Evolutionary conservation across 2,329 filamentous ascomycete species (phyloP).

Genomic region (Aureobasidium zeae): DNA sequence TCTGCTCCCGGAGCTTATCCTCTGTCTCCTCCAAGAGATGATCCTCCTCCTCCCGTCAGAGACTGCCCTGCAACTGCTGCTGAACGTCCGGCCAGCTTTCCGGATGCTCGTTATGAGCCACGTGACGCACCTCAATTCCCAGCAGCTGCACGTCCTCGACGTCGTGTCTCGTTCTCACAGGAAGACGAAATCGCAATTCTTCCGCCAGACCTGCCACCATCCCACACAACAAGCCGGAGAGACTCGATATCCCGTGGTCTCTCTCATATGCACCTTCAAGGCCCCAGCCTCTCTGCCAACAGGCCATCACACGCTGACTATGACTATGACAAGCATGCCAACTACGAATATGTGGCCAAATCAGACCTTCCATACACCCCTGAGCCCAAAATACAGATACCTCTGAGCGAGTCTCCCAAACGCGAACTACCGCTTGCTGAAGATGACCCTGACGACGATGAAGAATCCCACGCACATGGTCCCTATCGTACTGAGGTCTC

Average conservation of each 20-base stretch:
- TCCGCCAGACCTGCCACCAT: not conserved
- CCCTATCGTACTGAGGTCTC: constrained; percentile 10
- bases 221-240: too few relatives aligned
- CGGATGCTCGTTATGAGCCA: not conserved
- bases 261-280: not conserved
- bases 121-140: not conserved
- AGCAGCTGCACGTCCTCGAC: not conserved
- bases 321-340: not conserved
- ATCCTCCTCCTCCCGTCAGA: not conserved
- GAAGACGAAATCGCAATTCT: constrained; percentile 5
- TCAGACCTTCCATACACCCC: constrained; percentile 1
- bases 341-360: not conserved
- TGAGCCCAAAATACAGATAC: not conserved
- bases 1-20: too few relatives aligned
- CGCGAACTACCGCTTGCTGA: constrained; percentile 9
- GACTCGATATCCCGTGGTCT: not conserved
- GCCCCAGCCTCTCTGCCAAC: not conserved
- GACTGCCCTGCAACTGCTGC: not conserved
- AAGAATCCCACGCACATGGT: constrained; percentile 4
- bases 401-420: constrained; percentile 12
- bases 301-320: not conserved
- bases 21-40: not conserved
- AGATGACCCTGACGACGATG: not conserved
- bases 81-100: not conserved
- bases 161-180: not conserved